Percentiles rank a stretch among this genome's conserved stretches.
Evolutionary conservation across 495 filamentous ascomycete genomes (phyloP).

Genomic region (Penicillium cinerascens): DNA sequence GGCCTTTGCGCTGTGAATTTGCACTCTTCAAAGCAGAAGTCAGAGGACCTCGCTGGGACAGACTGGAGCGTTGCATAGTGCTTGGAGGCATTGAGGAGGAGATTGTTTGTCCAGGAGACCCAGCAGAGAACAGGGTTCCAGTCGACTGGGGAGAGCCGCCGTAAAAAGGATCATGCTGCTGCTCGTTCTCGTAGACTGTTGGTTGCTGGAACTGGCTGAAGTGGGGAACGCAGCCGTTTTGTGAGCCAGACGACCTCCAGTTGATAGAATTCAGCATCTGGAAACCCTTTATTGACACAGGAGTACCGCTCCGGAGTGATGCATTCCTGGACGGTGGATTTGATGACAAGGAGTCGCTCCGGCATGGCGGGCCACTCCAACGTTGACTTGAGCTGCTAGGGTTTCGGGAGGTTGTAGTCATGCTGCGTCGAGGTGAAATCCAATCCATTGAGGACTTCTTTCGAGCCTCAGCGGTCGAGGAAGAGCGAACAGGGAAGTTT

Average conservation of each 20-base stretch:
- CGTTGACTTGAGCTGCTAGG: constrained; percentile 25
- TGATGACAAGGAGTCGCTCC: constrained; percentile 37
- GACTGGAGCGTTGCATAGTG: constrained; percentile 21
- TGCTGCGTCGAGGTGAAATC: constrained; percentile 36
- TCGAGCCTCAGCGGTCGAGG: constrained; percentile 23
- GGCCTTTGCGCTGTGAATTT: constrained; percentile 38
- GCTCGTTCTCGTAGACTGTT: constrained; percentile 23
- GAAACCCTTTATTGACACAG: constrained; percentile 3
- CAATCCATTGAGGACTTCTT: constrained; percentile 20
- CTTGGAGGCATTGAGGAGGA: constrained; percentile 19
- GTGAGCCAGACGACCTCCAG: constrained; percentile 17
- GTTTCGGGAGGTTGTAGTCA: constrained; percentile 33
- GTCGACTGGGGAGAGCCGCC: constrained; percentile 16
- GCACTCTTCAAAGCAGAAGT: constrained; percentile 40
- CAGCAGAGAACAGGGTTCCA: constrained; percentile 17
- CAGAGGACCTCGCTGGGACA: constrained; percentile 22
- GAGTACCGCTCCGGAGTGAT: constrained; percentile 17
- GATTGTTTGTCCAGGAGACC: constrained; percentile 13
- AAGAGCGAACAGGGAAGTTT: constrained; percentile 30
- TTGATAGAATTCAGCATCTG: constrained; percentile 1
- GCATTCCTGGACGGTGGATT: constrained; percentile 21
- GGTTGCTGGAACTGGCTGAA: constrained; percentile 29
- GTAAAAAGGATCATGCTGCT: constrained; percentile 32
- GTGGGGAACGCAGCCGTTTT: constrained; percentile 24
- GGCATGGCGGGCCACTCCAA: constrained; percentile 26